Evolutionary conservation across 768 basidiomycete species (phyloP), one percentile per base, ranked within the genome.

Genomic region (Suillus tomentosus): DNA sequence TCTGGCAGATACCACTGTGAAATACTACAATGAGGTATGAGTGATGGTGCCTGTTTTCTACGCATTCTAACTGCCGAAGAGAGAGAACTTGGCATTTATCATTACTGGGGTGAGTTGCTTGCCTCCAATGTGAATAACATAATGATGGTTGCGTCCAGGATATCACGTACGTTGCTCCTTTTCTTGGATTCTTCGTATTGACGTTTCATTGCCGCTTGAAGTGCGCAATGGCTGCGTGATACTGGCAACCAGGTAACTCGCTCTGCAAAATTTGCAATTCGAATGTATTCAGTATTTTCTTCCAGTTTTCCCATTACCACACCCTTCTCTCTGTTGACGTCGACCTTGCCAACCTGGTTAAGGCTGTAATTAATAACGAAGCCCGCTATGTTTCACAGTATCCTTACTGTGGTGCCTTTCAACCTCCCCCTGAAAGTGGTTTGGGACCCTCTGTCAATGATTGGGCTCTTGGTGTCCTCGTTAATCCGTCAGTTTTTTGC

Each of bases 181-280:
- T 64, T 40, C 15, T 43, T 61, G 58, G 43, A 65, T 51, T 40
- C 22, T 39, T 42, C 60, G 70, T 40, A 72, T 42, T 43, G 45
- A 48, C 48, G 4, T 63, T 31, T 47, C 56, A 40, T 8, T 60
- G 17, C 57, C 11, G 10, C 57, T 15, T 57, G 47, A 64, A 92
- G 90, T 39, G 91, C 91, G 3, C 91, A 92, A 70, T 93, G 91
- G 91, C 80, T 93, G 43, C 87, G 91, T 58, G 91, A 93, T 71
- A 90, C 91, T 24, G 88, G 85, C 31, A 93, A 92, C 71, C 90
- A 91, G 77, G 89, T 87, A 27, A 31, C 17, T 58, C 61, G 36
- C 76, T 69, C 39, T 37, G 4, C 15, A 34, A 39, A 42, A 27
- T 6, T n/a, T 14, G 37, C 54, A 34, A 45, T 45, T 27, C 3